Evolutionary conservation across 495 filamentous ascomycete genomes (phyloP), one percentile per base, ranked within the genome.

Genomic region (Lepidopterella palustris): DNA sequence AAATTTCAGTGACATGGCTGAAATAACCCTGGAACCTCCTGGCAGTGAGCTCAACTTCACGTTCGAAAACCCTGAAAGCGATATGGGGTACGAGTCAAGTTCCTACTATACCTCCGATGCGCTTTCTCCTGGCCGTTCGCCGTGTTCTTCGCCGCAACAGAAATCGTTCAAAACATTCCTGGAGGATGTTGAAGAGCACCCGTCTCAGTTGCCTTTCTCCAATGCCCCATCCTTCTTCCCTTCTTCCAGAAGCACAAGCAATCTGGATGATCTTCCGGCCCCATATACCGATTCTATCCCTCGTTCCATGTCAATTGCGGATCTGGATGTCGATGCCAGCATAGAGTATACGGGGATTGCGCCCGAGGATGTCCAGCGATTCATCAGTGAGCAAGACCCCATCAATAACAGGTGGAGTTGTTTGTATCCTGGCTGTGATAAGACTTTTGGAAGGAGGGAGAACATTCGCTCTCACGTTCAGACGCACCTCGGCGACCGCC

Each of bases 381-480:
- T 81, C 71, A 97, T 98, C 66, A 77, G 83, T 28, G 90, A 90
- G 10, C 90, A 91, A 0, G 86, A 90, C 61, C 76, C 84, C 1
- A 67, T 77, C 21, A 82, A 83, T 62, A 84, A 88, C 55, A 92
- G 92, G 73, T 97, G 90, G 89, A 77, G 87, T 1, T 98, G 93
- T 71, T 73, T 87, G 4, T 96, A 82, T 66, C 83, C 86, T 2
- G 83, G 83, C 11, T 98, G 93, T 76, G 77, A 80, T 39, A 92
- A 93, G 64, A 80, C 82, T 13, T 98, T 97, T 68, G 89, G 89
- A 11, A 82, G 93, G 50, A 93, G 95, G 70, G 93, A 98, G 73
- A 98, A 98, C 72, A 95, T 96, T 76, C 95, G 92, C 68, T 92
- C 90, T 8, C 93, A 98, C 71, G 88, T 98, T 45, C 93, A 98